Percentiles rank a stretch among this genome's conserved stretches.
Evolutionary conservation across 129 eudicot species (phyloP).

Genomic region (Rutidosis leptorrhynchoides): DNA sequence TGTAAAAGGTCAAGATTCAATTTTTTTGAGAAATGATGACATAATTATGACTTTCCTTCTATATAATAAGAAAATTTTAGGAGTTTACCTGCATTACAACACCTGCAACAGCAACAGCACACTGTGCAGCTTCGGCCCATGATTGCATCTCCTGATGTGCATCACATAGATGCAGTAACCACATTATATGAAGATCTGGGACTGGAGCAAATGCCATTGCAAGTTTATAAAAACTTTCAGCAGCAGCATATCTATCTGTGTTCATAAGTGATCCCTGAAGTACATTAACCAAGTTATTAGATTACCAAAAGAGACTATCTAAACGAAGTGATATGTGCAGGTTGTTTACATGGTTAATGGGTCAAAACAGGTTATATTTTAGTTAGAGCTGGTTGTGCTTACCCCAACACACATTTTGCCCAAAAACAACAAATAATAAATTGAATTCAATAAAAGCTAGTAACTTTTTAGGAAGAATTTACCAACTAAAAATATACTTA

Average conservation of each 20-base stretch:
- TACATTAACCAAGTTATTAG: conserved; percentile 20
- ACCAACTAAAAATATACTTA: background rate
- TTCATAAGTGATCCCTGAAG: conserved; percentile 87
- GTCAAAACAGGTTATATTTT: conserved; percentile 6
- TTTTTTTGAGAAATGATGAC: too few species aligned
- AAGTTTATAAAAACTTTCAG: conserved; percentile 93
- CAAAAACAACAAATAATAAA: background rate
- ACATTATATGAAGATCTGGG: conserved; percentile 99
- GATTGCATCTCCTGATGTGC: conserved; percentile 99
- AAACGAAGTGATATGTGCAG: background rate
- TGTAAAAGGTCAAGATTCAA: too few species aligned
- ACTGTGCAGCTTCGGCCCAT: conserved; percentile 99
- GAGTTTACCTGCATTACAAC: conserved; percentile 90
- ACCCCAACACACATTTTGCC: background rate
- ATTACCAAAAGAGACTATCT: background rate
- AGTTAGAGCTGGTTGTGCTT: background rate
- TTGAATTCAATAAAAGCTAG: background rate
- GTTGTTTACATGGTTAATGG: background rate
- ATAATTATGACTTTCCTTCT: too few species aligned
- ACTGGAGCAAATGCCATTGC: conserved; percentile 99
- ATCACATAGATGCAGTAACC: conserved; percentile 94
- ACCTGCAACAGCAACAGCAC: conserved; percentile 99
- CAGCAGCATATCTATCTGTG: conserved; percentile 93
- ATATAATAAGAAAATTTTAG: too few species aligned
- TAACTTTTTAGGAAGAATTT: background rate